Base-by-base conservation (phyloP, 2,329 filamentous ascomycete species). In the Teratosphaeriaceae sp. region DNA sequence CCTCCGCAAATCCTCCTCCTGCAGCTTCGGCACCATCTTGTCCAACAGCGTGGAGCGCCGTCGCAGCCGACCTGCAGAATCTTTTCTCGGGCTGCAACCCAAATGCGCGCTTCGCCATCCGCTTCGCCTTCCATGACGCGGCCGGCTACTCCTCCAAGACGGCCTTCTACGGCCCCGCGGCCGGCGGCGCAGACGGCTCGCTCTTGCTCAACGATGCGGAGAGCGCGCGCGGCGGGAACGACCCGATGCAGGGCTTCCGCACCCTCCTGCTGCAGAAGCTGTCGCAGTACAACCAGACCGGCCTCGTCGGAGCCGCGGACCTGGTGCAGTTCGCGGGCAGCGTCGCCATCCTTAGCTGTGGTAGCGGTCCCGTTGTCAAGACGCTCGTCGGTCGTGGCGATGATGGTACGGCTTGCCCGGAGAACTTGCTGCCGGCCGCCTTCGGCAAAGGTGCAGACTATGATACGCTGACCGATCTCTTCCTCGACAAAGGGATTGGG, bases 121-220 rank as follows among this genome's bases (percentile, higher is more conserved):
- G 34, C 15, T 37, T 20, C 20, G 34, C 34, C 34, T 37, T 37
- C 34, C 34, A 37, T 18, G 34, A 37, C 19, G 34, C 34, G 7
- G 34, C 16, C 34, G 34, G 11, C 16, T 37, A 20, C 34, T 20
- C 16, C 15, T 8, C 34, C 34, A 20, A 19, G 34, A 19, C 19
- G 7, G 8, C 34, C 18, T 6, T 15, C 9, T 37, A 37, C 34
- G 11, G 34, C 9, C 34, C 34, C 5, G 34, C 34, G 9, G 15
- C 18, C 15, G 34, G 16, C 20, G 34, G 34, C 15, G 34, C 34
- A 9, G 34, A 37, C 15, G 20, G 34, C 18, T 37, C 34, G 9
- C 34, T 37, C 16, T 15, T 37, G 9, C 34, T 37, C 34, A 13
- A 11, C 18, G 8, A 11, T 6, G 21, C 15, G 5, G 34, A 37